Percentiles rank a stretch among this genome's conserved stretches.
Conservation (phyloP, 163 green algal genomes). For the Coccomyxa subellipsoidea region DNA sequence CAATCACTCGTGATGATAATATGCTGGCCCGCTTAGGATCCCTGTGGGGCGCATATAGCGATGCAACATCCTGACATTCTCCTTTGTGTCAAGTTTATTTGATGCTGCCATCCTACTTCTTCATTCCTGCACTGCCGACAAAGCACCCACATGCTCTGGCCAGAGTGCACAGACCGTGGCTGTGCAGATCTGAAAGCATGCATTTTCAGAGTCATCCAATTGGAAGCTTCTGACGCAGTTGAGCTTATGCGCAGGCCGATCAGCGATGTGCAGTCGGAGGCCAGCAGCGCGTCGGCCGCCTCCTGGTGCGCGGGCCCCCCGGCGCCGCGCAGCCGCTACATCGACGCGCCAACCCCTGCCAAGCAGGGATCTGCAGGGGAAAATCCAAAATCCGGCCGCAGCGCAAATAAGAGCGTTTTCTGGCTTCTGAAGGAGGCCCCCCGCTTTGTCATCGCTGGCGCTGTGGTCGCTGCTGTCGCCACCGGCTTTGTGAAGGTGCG, state of each 20-base stretch:
- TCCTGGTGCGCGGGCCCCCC: background rate
- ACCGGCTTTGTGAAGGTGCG: background rate
- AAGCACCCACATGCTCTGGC: no score
- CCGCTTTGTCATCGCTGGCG: background rate
- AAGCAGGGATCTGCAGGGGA: background rate
- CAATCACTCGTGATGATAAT: no score
- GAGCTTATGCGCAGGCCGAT: background rate
- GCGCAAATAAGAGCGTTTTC: background rate
- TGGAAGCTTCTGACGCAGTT: no score
- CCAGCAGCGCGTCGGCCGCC: background rate
- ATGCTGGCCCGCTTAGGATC: no score
- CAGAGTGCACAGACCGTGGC: no score
- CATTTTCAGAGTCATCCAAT: no score
- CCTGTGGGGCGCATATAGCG: no score
- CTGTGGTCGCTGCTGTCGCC: background rate
- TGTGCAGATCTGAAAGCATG: no score
- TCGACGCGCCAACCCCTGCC: background rate
- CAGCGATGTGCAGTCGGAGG: background rate
- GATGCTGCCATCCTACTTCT: no score
- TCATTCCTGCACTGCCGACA: no score
- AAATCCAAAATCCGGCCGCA: background rate
- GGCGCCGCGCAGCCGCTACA: background rate
- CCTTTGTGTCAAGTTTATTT: no score
- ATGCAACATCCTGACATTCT: no score
- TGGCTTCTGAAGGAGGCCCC: background rate